A percentile compares a stretch with the other conserved stretches of the same genome.
Evolutionary conservation across 371 early-diverging fungal species (phyloP).

Genomic region (Syncephalastrum monosporum): DNA sequence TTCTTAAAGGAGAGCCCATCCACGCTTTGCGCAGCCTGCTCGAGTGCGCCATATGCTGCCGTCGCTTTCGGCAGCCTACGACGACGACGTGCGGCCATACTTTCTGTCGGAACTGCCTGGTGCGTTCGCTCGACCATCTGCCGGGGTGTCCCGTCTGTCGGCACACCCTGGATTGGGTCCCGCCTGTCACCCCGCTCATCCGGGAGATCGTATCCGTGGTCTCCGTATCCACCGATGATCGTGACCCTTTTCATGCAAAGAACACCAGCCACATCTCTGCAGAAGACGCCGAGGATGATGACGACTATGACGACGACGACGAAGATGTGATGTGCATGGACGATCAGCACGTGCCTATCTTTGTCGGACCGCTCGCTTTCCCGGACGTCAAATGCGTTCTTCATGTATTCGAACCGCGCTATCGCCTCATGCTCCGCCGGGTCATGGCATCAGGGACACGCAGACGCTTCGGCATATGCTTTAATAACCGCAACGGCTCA

Average conservation of each 20-base stretch:
- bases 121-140: conserved; percentile 34
- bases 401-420: conserved; percentile 66
- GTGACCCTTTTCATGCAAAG: conserved; percentile 14
- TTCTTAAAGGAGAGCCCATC: conserved; percentile 3
- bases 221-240: neutral
- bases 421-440: conserved; percentile 60
- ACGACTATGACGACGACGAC: conserved; percentile 13
- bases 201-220: neutral
- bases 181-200: conserved; percentile 19
- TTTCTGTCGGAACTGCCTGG: conserved; percentile 61
- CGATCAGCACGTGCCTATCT: conserved; percentile 46
- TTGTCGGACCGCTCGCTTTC: conserved; percentile 62
- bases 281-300: neutral
- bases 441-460: conserved; percentile 49
- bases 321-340: conserved; percentile 13
- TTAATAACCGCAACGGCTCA: conserved; percentile 18
- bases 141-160: conserved; percentile 33
- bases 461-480: conserved; percentile 59
- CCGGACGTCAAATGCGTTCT: conserved; percentile 64
- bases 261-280: neutral
- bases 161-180: conserved; percentile 21
- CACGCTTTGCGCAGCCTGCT: neutral
- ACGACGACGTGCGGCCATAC: conserved; percentile 74
- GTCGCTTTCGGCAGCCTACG: conserved; percentile 53
- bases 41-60: conserved; percentile 69